These are phyloP conservation scores for Saccharomycopsis lassenensis DNA, from an alignment of 805 yeast genomes.

Conservation along the genomic window DNA sequence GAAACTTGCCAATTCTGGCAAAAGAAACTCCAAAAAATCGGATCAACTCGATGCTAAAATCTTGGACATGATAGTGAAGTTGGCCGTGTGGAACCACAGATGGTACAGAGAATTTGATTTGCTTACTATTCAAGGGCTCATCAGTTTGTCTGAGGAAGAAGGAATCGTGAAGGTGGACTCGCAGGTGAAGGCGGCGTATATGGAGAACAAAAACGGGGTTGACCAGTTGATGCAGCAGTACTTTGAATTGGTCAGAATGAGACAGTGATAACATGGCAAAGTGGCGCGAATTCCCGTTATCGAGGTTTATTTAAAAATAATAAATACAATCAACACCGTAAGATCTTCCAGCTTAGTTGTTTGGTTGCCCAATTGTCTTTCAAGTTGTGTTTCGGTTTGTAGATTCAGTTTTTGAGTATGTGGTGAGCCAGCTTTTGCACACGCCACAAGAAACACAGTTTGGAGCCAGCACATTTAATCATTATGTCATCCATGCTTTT, in stretches of 20 bases:
- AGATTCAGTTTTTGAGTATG: too few species aligned
- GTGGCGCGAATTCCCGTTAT: neutral
- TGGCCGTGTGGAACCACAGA: constrained; percentile 96
- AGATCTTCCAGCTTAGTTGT: too few species aligned
- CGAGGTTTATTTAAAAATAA: too few species aligned
- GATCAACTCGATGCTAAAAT: constrained; percentile 32
- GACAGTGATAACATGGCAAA: neutral
- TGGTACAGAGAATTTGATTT: constrained; percentile 94
- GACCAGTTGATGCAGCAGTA: constrained; percentile 43
- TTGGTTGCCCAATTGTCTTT: too few species aligned
- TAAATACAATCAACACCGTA: too few species aligned
- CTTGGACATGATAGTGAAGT: constrained; percentile 58
- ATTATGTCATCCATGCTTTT: too few species aligned
- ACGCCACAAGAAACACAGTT: too few species aligned
- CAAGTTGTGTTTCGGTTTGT: too few species aligned
- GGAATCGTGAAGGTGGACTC: constrained; percentile 71
- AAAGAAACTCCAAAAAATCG: constrained; percentile 7
- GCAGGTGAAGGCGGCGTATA: constrained; percentile 57
- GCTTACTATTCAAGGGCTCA: constrained; percentile 42
- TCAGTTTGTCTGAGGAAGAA: constrained; percentile 57
- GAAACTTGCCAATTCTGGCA: constrained; percentile 18
- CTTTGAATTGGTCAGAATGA: constrained; percentile 30
- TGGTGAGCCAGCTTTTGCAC: too few species aligned
- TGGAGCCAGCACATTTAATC: too few species aligned
- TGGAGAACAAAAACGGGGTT: constrained; percentile 43